Percentiles rank a stretch among this genome's conserved stretches.
Conservation (phyloP, 1,284 basidiomycete species). For the Binderoboletus segoi region DNA sequence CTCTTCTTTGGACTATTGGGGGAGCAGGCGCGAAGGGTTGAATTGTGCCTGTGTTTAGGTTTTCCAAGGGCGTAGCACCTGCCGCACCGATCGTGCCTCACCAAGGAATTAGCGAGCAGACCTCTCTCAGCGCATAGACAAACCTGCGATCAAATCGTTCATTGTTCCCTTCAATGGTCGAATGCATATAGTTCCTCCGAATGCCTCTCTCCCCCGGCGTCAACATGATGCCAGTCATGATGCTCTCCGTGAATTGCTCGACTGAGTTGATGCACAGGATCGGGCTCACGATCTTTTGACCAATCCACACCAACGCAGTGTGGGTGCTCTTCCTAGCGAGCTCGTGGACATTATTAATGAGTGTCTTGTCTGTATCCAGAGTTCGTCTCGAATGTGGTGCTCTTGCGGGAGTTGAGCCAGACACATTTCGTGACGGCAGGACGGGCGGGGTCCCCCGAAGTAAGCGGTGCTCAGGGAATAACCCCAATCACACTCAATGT, state of each 20-base stretch:
- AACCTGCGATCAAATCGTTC: too few species aligned
- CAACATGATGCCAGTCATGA: conserved; percentile 19
- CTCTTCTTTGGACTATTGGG: too few species aligned
- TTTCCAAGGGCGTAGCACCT: too few species aligned
- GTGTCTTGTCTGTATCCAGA: conserved; percentile 36
- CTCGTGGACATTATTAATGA: conserved; percentile 44
- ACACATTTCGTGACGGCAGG: conserved; percentile 26
- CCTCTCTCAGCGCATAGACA: too few species aligned
- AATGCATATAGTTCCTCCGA: conserved; percentile 33
- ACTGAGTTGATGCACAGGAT: conserved; percentile 39
- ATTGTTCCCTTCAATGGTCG: too few species aligned
- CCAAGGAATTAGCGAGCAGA: too few species aligned
- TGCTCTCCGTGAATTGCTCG: conserved; percentile 25
- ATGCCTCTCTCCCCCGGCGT: conserved; percentile 29
- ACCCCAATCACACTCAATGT: conserved; percentile 46
- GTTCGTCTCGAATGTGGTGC: conserved; percentile 32
- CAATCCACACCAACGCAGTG: conserved; percentile 44
- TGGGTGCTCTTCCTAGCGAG: conserved; percentile 42
- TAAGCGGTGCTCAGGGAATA: conserved; percentile 45
- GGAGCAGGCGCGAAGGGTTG: too few species aligned
- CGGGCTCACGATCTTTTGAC: conserved; percentile 40
- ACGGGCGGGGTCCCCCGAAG: conserved; percentile 31
- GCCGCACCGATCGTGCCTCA: too few species aligned
- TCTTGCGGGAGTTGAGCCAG: conserved; percentile 25
- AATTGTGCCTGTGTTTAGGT: too few species aligned